Conservation (phyloP, 192 early-diverging fungal genomes). For the Coemansia sp. region DNA sequence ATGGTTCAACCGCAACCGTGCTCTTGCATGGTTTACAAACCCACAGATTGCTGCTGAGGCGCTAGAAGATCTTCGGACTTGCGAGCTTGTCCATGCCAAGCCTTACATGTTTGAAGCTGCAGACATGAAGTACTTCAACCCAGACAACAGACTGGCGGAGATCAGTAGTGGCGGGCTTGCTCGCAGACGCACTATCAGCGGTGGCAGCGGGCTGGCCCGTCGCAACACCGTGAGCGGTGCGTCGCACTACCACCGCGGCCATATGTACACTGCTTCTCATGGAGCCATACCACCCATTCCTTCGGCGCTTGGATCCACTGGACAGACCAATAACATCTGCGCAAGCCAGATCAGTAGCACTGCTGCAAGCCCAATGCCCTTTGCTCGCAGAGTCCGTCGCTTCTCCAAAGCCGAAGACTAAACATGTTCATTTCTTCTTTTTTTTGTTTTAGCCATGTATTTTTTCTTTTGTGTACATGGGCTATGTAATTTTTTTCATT, state of each 20-base stretch:
- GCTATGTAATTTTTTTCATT: neutral
- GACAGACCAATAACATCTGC: slow-evolving; percentile 1
- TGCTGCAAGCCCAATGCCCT: slow-evolving; percentile 21
- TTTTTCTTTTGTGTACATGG: neutral
- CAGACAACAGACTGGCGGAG: slow-evolving; percentile 42
- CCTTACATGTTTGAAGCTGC: slow-evolving; percentile 40
- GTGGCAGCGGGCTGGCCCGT: slow-evolving; percentile 46
- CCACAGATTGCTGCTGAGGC: slow-evolving; percentile 42
- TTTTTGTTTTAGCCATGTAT: neutral
- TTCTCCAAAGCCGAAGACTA: slow-evolving; percentile 32
- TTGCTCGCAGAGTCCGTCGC: slow-evolving; percentile 36
- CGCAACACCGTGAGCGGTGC: slow-evolving; percentile 58
- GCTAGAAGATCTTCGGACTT: slow-evolving; percentile 42
- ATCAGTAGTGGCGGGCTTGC: slow-evolving; percentile 28
- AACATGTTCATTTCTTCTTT: neutral
- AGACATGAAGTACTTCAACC: slow-evolving; percentile 56
- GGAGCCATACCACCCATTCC: slow-evolving; percentile 32
- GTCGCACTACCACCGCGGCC: slow-evolving; percentile 54
- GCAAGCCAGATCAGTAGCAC: slow-evolving; percentile 6
- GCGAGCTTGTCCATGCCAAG: slow-evolving; percentile 49
- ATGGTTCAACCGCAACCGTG: slow-evolving; percentile 57
- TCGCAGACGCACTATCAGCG: slow-evolving; percentile 53
- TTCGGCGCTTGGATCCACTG: slow-evolving; percentile 14
- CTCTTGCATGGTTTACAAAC: slow-evolving; percentile 55
- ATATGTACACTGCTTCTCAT: slow-evolving; percentile 35